A percentile compares a stretch with the other conserved stretches of the same genome.
phyloP scores from a whole-genome alignment of 257 asterid species.

The Scutellaria minor region DNA sequence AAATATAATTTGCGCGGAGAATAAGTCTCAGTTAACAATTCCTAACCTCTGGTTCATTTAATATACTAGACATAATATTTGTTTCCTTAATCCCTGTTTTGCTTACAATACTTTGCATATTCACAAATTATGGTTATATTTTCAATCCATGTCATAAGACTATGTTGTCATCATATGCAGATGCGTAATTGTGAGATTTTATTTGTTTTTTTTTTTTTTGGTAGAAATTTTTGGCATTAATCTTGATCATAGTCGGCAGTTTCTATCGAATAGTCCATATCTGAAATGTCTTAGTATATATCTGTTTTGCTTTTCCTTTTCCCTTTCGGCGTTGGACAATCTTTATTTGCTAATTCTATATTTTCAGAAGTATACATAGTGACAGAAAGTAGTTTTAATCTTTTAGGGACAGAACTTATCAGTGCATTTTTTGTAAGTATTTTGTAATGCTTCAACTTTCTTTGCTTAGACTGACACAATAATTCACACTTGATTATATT shows the following conservation, averaged over 20 bases:
- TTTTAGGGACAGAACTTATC: constrained; percentile 16
- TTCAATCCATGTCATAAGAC: not conserved
- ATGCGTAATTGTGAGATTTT: constrained; percentile 7
- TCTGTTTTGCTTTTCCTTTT: not conserved
- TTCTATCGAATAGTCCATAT: not conserved
- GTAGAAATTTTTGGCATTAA: not conserved
- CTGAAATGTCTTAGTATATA: not conserved
- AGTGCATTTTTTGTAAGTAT: not conserved
- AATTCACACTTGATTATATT: constrained; percentile 4
- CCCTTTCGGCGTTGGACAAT: not conserved
- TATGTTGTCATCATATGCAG: not conserved
- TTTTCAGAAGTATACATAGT: not conserved
- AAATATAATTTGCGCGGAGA: not conserved
- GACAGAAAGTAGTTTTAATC: not conserved
- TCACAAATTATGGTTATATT: not conserved
- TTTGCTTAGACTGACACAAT: constrained; percentile 15
- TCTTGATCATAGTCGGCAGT: constrained; percentile 11
- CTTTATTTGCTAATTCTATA: not conserved
- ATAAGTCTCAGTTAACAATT: constrained; percentile 2
- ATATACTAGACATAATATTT: not conserved
- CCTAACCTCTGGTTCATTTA: not conserved
- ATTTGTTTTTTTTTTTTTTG: not conserved
- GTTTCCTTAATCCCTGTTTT: constrained; percentile 13
- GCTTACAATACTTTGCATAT: not conserved
- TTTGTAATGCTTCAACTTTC: constrained; percentile 8